Evolutionary conservation across 2,329 filamentous ascomycete genomes (phyloP).

Genomic region (Pseudogymnoascus sp.): DNA sequence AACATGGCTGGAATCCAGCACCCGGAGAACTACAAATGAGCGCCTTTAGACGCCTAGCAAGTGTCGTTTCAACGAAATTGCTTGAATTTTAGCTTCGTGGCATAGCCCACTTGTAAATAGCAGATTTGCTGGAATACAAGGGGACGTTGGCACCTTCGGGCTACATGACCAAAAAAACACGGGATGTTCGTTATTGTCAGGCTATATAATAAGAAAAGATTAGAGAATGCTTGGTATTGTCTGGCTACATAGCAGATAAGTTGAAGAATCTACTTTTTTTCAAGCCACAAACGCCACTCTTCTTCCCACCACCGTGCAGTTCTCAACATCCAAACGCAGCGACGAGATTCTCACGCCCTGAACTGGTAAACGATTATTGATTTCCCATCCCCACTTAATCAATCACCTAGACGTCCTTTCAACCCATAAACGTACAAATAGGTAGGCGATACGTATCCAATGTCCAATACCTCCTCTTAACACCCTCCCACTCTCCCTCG

Average conservation of each 20-base stretch:
- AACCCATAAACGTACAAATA: conserved; percentile 61
- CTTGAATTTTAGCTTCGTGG: conserved; percentile 2
- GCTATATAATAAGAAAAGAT: not conserved
- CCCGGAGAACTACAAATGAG: conserved; percentile 53
- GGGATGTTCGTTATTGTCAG: not conserved
- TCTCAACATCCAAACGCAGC: not conserved
- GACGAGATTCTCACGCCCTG: not conserved
- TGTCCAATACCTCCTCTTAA: conserved; percentile 84
- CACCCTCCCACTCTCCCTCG: conserved; percentile 78
- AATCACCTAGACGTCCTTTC: not conserved
- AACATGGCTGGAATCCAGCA: conserved; percentile 60
- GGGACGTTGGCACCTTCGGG: not conserved
- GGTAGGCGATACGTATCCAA: conserved; percentile 72
- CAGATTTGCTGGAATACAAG: not conserved
- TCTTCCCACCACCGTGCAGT: not conserved
- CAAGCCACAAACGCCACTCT: not conserved
- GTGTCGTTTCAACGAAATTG: not conserved
- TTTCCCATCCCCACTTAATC: too few species aligned
- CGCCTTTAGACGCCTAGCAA: not conserved
- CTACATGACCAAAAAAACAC: not conserved
- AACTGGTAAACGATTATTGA: not conserved
- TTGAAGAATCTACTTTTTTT: not conserved
- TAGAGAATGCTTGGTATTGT: conserved; percentile 3
- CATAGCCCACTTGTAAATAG: not conserved
- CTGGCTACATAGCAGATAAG: not conserved